These are phyloP conservation scores for Phytophthora crassamura DNA, from an alignment of 352 stramenopile species.

Conservation along the genomic window DNA sequence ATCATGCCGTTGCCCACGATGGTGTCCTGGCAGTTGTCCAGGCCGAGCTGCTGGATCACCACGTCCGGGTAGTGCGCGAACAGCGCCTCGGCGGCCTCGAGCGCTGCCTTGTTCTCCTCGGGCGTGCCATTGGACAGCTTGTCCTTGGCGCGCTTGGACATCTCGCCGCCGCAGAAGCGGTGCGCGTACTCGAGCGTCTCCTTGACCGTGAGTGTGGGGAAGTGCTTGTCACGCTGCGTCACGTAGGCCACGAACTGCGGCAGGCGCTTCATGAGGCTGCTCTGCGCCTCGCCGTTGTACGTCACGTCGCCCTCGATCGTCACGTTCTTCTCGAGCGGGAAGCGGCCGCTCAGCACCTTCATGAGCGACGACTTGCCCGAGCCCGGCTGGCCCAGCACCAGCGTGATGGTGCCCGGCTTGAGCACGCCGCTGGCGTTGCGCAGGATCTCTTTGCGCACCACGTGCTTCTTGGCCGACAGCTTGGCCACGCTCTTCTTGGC, in stretches of 20 bases:
- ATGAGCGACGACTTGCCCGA: slow-evolving; percentile 38
- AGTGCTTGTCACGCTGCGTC: slow-evolving; percentile 81
- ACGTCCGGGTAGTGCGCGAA: too few species aligned
- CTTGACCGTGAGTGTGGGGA: too few species aligned
- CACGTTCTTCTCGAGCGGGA: slow-evolving; percentile 49
- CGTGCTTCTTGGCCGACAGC: slow-evolving; percentile 45
- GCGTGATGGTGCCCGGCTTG: too few species aligned
- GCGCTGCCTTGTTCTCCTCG: slow-evolving; percentile 36
- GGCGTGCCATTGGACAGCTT: slow-evolving; percentile 48
- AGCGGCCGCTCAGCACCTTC: slow-evolving; percentile 44
- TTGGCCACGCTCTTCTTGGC: slow-evolving; percentile 41
- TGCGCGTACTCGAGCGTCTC: too few species aligned
- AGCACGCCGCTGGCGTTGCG: too few species aligned
- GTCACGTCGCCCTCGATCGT: slow-evolving; percentile 45
- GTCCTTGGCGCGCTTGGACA: slow-evolving; percentile 45
- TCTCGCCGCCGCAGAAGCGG: slow-evolving; percentile 58
- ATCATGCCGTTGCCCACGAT: too few species aligned
- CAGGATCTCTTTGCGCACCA: slow-evolving; percentile 57
- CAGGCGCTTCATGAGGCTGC: slow-evolving; percentile 36
- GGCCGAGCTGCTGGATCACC: too few species aligned
- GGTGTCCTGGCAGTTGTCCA: too few species aligned
- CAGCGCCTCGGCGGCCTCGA: slow-evolving; percentile 26
- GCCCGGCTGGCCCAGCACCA: too few species aligned
- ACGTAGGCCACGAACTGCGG: slow-evolving; percentile 55
- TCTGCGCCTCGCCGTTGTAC: slow-evolving; percentile 53